These are phyloP conservation scores for Aspergillus hancockii DNA, from an alignment of 495 filamentous ascomycete species.

Conservation along the genomic window DNA sequence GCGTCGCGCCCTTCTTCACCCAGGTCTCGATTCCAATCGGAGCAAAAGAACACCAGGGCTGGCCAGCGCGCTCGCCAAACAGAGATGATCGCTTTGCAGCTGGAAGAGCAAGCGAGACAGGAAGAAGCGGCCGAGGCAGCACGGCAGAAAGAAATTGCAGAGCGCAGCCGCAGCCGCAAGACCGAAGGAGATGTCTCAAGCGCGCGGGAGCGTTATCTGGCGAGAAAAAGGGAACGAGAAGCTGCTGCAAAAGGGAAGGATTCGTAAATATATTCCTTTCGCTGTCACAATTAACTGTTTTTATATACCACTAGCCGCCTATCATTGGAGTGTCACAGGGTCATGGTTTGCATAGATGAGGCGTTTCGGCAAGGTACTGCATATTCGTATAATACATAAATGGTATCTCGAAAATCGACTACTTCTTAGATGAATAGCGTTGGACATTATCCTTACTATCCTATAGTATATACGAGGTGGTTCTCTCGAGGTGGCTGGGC, in stretches of 20 bases:
- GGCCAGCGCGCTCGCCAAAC: slow-evolving; percentile 78
- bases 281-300: neutral
- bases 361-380: neutral
- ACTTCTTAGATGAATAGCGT: neutral
- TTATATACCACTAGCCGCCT: neutral
- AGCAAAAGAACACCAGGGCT: slow-evolving; percentile 45
- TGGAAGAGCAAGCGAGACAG: slow-evolving; percentile 74
- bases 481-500: no score
- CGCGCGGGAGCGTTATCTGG: slow-evolving; percentile 84
- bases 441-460: neutral
- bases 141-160: slow-evolving; percentile 62
- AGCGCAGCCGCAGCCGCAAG: slow-evolving; percentile 70
- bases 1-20: slow-evolving; percentile 31
- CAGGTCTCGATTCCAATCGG: slow-evolving; percentile 30
- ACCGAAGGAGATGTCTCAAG: slow-evolving; percentile 80
- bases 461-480: neutral
- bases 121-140: slow-evolving; percentile 77
- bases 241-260: slow-evolving; percentile 39
- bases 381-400: neutral
- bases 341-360: slow-evolving; percentile 11
- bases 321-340: neutral
- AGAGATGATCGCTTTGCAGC: slow-evolving; percentile 71
- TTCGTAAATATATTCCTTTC: neutral
- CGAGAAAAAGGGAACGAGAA: slow-evolving; percentile 75
- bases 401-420: neutral